Conservation (phyloP, 148 eudicot species). For the Suaeda aralocaspica region DNA sequence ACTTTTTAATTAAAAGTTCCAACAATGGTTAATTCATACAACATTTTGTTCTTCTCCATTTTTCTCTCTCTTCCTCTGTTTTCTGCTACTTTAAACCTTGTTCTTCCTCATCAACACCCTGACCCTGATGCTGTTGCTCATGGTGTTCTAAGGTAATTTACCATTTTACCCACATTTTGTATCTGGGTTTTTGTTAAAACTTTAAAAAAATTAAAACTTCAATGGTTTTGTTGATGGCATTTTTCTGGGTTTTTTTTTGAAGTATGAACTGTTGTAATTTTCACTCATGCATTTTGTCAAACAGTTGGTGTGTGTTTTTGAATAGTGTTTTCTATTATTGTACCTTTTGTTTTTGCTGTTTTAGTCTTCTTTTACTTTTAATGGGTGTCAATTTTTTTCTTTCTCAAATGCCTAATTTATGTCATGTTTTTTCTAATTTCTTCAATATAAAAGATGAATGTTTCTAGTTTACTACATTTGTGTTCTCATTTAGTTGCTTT, state of each 20-base stretch:
- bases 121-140: constrained; percentile 45
- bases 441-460: too few relatives aligned
- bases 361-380: neutral
- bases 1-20: neutral
- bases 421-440: too few relatives aligned
- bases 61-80: constrained; percentile 2
- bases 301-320: too few relatives aligned
- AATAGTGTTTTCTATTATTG: too few relatives aligned
- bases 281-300: too few relatives aligned
- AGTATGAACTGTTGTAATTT: neutral
- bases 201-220: neutral
- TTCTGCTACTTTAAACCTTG: constrained; percentile 22
- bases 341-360: too few relatives aligned
- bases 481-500: too few relatives aligned
- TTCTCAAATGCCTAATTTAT: too few relatives aligned
- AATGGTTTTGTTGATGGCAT: neutral
- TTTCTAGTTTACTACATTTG: too few relatives aligned
- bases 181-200: neutral
- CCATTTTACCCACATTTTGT: neutral
- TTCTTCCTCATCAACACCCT: constrained; percentile 54
- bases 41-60: constrained; percentile 7
- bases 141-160: constrained; percentile 35
- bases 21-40: constrained; percentile 15
- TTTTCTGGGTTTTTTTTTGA: neutral
- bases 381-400: neutral